Evolutionary conservation across 331 rosid genomes (phyloP).

Genomic region (Stylosanthes scabra): DNA sequence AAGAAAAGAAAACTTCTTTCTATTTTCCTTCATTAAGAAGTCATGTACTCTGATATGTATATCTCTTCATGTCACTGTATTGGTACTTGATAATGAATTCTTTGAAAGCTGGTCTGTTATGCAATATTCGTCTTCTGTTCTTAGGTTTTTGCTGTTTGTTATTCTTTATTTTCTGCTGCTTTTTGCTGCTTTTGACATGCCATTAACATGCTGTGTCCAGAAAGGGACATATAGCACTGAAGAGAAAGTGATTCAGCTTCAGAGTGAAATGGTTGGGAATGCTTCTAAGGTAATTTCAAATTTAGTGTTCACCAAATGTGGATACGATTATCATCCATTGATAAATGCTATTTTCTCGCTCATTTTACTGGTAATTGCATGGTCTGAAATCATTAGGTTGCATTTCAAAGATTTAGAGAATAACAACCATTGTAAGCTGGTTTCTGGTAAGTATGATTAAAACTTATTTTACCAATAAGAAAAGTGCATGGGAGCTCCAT

Average conservation of each 20-base stretch:
- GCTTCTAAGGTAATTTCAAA: slow-evolving; percentile 76
- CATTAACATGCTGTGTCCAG: slow-evolving; percentile 43
- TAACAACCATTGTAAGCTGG: not conserved
- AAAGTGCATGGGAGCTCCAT: not conserved
- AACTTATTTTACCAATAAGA: not conserved
- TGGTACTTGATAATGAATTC: no score
- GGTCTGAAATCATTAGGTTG: not conserved
- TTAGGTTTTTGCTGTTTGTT: no score
- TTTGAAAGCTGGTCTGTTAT: no score
- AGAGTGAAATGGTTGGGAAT: slow-evolving; percentile 80
- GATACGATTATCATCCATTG: not conserved
- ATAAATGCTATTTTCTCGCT: slow-evolving; percentile 3
- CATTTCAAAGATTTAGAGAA: not conserved
- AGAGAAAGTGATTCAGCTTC: slow-evolving; percentile 75
- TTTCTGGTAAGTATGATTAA: slow-evolving; percentile 2
- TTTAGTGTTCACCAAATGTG: slow-evolving; percentile 18
- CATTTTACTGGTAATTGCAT: slow-evolving; percentile 7
- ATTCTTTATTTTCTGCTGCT: slow-evolving; percentile 4
- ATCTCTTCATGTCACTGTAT: no score
- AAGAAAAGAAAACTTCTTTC: not conserved
- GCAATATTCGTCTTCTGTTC: no score
- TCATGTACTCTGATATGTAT: no score
- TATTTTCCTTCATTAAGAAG: not conserved
- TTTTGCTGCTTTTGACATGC: slow-evolving; percentile 19
- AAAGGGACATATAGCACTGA: slow-evolving; percentile 72